Evolutionary conservation across 148 eudicot genomes (phyloP).

Genomic region (Rhododendron henanense): DNA sequence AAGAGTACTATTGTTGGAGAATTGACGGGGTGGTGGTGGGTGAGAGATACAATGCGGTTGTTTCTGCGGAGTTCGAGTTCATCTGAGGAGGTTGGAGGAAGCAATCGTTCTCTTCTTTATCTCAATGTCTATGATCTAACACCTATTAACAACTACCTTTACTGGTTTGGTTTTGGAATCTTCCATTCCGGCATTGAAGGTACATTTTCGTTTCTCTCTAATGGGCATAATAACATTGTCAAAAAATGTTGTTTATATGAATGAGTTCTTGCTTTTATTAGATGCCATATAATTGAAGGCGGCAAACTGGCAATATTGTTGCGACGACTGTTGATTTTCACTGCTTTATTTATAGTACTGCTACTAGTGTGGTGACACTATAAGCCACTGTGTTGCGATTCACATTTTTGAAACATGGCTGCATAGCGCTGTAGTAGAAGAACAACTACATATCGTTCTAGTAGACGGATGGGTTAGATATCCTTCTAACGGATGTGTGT

Average conservation of each 20-base stretch:
- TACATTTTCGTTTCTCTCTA: conserved; percentile 9
- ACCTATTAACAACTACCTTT: conserved; percentile 56
- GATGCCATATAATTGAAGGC: background rate
- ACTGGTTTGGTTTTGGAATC: conserved; percentile 64
- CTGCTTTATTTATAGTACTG: background rate
- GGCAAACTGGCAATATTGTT: background rate
- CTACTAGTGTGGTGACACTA: background rate
- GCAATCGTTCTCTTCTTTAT: conserved; percentile 35
- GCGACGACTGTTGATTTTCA: background rate
- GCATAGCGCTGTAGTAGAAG: background rate
- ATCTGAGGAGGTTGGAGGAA: background rate
- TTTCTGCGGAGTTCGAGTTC: background rate
- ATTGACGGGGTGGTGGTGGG: background rate
- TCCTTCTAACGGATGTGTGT: background rate
- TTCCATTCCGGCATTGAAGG: conserved; percentile 78
- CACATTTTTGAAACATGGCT: background rate
- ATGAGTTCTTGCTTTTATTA: background rate
- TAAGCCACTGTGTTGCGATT: background rate
- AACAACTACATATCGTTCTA: background rate
- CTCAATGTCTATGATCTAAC: conserved; percentile 78
- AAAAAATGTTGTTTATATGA: background rate
- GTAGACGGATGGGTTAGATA: too few species aligned
- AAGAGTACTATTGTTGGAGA: background rate
- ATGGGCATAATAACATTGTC: background rate
- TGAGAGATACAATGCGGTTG: background rate